Conservation (phyloP, 2,329 filamentous ascomycete species). For the Sclerotinia minor region DNA sequence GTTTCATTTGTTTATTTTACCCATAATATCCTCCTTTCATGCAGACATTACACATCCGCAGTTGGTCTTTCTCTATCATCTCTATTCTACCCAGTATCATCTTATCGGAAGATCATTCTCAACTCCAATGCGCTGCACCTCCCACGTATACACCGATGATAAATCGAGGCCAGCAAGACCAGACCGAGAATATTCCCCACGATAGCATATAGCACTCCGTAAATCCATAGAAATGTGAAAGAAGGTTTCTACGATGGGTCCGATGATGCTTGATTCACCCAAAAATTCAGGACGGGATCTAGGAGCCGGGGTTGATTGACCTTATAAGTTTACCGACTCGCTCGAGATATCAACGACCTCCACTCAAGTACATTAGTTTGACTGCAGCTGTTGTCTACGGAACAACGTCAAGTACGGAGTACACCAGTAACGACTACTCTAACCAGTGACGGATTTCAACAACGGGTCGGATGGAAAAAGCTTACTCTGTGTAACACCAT, state of each 20-base stretch:
- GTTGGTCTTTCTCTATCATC: neutral
- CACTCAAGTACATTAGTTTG: constrained; percentile 10
- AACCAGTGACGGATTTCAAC: too few species aligned
- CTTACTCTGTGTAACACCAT: too few species aligned
- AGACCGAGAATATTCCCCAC: neutral
- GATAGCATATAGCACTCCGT: neutral
- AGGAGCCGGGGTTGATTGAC: neutral
- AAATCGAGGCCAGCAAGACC: neutral
- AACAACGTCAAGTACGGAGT: too few species aligned
- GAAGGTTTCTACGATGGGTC: neutral
- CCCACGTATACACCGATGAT: neutral
- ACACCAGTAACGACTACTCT: too few species aligned
- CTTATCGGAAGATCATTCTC: neutral
- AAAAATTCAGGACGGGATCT: neutral
- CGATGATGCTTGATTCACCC: constrained; percentile 2
- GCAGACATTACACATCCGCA: neutral
- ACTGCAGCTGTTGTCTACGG: neutral
- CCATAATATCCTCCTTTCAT: neutral
- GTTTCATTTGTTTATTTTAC: neutral
- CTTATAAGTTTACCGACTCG: neutral
- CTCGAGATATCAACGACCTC: constrained; percentile 5
- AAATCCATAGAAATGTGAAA: neutral
- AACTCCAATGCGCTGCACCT: neutral
- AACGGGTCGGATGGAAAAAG: too few species aligned
- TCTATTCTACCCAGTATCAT: neutral